Percentiles rank a stretch among this genome's conserved stretches.
Conservation (phyloP, 2,329 filamentous ascomycete species). For the Nemania sp. region DNA sequence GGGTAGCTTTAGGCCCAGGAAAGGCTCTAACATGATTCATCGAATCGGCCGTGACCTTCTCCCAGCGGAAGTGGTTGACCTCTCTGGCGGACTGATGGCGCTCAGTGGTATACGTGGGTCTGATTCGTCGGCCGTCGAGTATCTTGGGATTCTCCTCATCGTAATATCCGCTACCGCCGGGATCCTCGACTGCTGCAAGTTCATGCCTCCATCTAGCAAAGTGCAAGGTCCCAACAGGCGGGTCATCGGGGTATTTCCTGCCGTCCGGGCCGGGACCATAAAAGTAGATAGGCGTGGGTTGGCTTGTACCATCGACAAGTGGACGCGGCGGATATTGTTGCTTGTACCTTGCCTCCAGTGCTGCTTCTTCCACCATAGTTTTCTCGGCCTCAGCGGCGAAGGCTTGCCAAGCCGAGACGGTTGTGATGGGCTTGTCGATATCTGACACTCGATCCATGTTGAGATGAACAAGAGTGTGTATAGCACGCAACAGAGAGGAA, state of each 20-base stretch:
- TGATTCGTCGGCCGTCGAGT: background rate
- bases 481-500: background rate
- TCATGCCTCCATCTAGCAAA: slow-evolving; percentile 20
- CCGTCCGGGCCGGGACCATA: slow-evolving; percentile 23
- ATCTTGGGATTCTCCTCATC: slow-evolving; percentile 5
- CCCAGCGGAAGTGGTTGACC: slow-evolving; percentile 21
- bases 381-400: slow-evolving; percentile 1
- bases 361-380: background rate
- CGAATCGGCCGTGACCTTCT: slow-evolving; percentile 4
- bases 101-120: slow-evolving; percentile 16
- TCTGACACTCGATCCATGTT: background rate
- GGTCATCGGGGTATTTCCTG: background rate
- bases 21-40: slow-evolving; percentile 1
- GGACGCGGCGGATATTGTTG: background rate
- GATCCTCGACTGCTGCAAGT: background rate
- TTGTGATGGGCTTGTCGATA: background rate
- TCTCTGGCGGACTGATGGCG: slow-evolving; percentile 1
- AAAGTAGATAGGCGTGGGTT: slow-evolving; percentile 15
- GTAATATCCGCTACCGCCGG: slow-evolving; percentile 1
- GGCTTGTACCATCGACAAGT: background rate
- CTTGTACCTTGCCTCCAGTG: background rate
- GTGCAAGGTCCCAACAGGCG: slow-evolving; percentile 21
- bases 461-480: background rate
- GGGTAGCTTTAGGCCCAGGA: slow-evolving; percentile 1
- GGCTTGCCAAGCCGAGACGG: background rate